These are phyloP conservation scores for Globisporangium paroecandrum DNA, from an alignment of 352 stramenopile genomes.

Conservation along the genomic window DNA sequence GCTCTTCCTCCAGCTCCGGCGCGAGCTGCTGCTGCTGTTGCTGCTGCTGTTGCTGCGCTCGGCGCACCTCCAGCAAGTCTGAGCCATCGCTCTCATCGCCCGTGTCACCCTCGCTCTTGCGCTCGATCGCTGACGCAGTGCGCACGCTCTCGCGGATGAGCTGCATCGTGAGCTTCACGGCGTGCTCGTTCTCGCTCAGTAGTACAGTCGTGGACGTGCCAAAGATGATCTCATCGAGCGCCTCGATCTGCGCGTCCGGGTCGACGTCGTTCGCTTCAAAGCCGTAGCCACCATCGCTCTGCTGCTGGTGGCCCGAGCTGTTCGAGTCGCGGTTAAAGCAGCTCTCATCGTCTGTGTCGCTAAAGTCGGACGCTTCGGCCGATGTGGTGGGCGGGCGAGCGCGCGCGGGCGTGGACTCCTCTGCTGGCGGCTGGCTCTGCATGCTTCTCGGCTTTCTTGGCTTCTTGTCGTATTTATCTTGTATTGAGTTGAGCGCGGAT, in stretches of 20 bases:
- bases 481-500: not conserved
- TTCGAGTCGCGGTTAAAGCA: not conserved
- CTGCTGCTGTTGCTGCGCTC: not conserved
- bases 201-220: constrained; percentile 29
- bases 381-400: not conserved
- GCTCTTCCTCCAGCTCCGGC: constrained; percentile 8
- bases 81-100: constrained; percentile 12
- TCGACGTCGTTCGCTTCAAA: constrained; percentile 20
- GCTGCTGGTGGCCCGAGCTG: constrained; percentile 4
- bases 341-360: constrained; percentile 17
- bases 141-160: constrained; percentile 55
- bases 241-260: constrained; percentile 53
- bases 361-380: constrained; percentile 11
- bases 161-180: constrained; percentile 55
- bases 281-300: not conserved
- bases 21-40: not conserved
- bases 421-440: not conserved
- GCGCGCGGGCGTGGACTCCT: not conserved
- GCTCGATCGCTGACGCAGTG: constrained; percentile 7
- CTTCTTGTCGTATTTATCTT: not conserved
- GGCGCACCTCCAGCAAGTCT: not conserved
- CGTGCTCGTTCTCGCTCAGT: constrained; percentile 28
- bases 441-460: not conserved
- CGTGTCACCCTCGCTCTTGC: constrained; percentile 14
- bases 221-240: constrained; percentile 45